Evolutionary conservation across 129 eudicot species (phyloP), one percentile per base, ranked within the genome.

Genomic region (Tagetes erecta): DNA sequence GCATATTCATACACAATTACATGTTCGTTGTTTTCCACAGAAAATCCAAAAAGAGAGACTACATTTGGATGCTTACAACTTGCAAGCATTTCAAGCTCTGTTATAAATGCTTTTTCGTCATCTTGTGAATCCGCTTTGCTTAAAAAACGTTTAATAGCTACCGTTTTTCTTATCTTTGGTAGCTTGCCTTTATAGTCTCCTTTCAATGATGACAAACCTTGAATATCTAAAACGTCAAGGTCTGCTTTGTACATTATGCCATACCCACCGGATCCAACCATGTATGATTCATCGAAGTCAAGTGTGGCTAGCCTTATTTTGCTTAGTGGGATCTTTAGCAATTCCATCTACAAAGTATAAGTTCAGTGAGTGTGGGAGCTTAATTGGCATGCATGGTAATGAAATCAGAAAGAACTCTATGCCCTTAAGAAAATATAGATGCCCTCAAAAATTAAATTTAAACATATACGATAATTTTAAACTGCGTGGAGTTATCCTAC

Each of bases 1-100:
- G 65, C 65, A 2, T 33, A 34, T 6, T 58, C 65, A 3, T 58
- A 33, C 1, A 58, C 65, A 33, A 58, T 39, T 8, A 58, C 3
- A 39, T 31, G 8, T 58, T 58, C 65, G 34, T n/a, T 2, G 34
- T 8, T 40, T 58, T 58, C 39, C 0, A 6, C 3, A 34, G 40
- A 58, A 58, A 58, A 58, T 13, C 65, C 65, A 2, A 58, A 40
- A 33, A 33, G 65, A 33, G 65, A 2, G 1, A 58, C 40, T 58
- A 58, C 3, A n/a, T n/a, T n/a, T n/a, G n/a, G n/a, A n/a, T n/a
- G n/a, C n/a, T n/a, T n/a, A n/a, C n/a, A n/a, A n/a, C 39, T 58
- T 1, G 64, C 27, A 20, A 55, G 60, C 60, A 55, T 14, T 27
- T 55, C 60, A 40, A 65, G 14, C 14, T 65, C 70, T 65, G 70